Evolutionary conservation across 306 rosid species (phyloP).

Genomic region (Lablab purpureus): DNA sequence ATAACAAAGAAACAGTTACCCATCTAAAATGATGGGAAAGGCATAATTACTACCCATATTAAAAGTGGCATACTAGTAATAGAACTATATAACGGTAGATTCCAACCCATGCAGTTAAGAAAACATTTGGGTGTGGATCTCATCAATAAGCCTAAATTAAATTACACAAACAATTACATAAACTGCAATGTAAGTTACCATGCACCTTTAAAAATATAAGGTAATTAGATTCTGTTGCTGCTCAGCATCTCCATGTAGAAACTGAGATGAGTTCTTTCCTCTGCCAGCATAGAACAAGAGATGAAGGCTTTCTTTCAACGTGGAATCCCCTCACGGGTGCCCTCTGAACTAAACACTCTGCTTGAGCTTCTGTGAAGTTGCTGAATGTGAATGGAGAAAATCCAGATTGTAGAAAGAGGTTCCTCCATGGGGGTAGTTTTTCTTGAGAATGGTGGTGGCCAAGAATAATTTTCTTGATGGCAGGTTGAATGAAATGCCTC

Average conservation of each 20-base stretch:
- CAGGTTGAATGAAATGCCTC: slow-evolving; percentile 78
- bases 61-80: slow-evolving; percentile 46
- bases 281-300: slow-evolving; percentile 92
- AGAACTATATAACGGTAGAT: slow-evolving; percentile 55
- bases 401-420: slow-evolving; percentile 70
- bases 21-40: slow-evolving; percentile 38
- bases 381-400: slow-evolving; percentile 80
- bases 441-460: slow-evolving; percentile 59
- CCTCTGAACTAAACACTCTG: slow-evolving; percentile 88
- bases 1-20: slow-evolving; percentile 52
- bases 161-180: slow-evolving; percentile 72
- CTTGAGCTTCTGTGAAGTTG: slow-evolving; percentile 88
- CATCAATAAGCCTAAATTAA: slow-evolving; percentile 75
- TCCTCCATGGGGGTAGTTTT: slow-evolving; percentile 69
- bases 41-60: slow-evolving; percentile 49
- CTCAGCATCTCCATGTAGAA: slow-evolving; percentile 89
- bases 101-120: slow-evolving; percentile 62
- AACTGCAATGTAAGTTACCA: slow-evolving; percentile 60
- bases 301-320: slow-evolving; percentile 77
- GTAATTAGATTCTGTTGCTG: slow-evolving; percentile 35
- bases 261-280: slow-evolving; percentile 79
- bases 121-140: slow-evolving; percentile 57
- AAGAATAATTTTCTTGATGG: slow-evolving; percentile 68
- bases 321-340: slow-evolving; percentile 87
- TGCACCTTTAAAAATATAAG: slow-evolving; percentile 57